phyloP scores from a whole-genome alignment of 2,329 filamentous ascomycete species.

The Neopestalotiopsis sp. region DNA sequence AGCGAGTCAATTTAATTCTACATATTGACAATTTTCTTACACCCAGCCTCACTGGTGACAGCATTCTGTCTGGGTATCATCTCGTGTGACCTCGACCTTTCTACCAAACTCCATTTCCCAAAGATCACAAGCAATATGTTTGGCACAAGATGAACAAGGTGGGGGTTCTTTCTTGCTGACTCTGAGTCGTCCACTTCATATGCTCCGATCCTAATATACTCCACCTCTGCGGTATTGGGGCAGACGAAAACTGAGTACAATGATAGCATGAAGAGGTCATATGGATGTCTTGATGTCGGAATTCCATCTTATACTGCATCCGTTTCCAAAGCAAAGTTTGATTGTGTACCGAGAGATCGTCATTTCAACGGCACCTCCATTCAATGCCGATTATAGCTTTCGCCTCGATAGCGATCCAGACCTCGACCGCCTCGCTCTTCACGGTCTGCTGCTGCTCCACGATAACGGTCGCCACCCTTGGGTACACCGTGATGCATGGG shows the following conservation, averaged over 20 bases:
- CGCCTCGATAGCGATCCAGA: conserved; percentile 25
- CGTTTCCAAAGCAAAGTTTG: no score
- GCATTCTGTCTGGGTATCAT: background rate
- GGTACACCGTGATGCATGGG: conserved; percentile 37
- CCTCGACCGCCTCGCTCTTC: conserved; percentile 26
- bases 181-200: background rate
- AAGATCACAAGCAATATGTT: background rate
- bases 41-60: background rate
- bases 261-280: no score
- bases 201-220: background rate
- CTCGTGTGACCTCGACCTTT: background rate
- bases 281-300: no score
- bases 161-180: background rate
- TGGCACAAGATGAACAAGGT: background rate
- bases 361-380: background rate
- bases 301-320: no score
- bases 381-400: conserved; percentile 19
- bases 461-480: conserved; percentile 39
- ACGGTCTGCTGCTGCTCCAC: conserved; percentile 29
- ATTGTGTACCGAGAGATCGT: background rate
- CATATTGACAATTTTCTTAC: background rate
- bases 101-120: background rate
- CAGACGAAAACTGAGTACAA: no score
- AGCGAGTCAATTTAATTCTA: background rate
- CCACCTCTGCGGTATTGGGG: background rate